Evolutionary conservation across 768 basidiomycete genomes (phyloP).

Genomic region (Boletales sp.): DNA sequence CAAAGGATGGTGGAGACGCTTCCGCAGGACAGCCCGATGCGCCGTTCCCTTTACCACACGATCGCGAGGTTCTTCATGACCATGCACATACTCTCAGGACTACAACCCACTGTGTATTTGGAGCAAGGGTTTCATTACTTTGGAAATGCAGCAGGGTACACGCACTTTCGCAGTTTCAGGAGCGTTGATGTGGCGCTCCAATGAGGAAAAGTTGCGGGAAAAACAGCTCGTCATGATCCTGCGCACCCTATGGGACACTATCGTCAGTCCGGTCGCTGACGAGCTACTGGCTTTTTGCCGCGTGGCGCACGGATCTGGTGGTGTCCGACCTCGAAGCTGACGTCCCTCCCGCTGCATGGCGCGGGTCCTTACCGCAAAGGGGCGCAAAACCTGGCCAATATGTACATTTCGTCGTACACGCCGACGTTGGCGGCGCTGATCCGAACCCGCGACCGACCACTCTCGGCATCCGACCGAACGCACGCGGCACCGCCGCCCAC

Average conservation of each 20-base stretch:
- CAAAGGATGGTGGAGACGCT: background rate
- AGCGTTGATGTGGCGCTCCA: slow-evolving; percentile 11
- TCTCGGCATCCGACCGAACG: background rate
- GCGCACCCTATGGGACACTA: slow-evolving; percentile 23
- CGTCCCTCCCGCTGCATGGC: slow-evolving; percentile 31
- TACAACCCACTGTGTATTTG: background rate
- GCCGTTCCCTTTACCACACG: background rate
- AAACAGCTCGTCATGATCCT: slow-evolving; percentile 8
- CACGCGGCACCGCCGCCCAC: slow-evolving; percentile 1
- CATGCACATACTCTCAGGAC: background rate
- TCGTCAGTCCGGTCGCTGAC: slow-evolving; percentile 20
- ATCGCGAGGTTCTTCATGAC: background rate
- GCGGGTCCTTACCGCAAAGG: slow-evolving; percentile 27
- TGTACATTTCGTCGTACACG: slow-evolving; percentile 34
- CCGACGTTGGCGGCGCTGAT: slow-evolving; percentile 30
- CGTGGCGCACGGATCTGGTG: slow-evolving; percentile 29
- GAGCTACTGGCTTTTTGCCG: slow-evolving; percentile 14
- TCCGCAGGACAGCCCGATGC: slow-evolving; percentile 2
- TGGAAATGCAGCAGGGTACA: slow-evolving; percentile 11
- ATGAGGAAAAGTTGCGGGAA: slow-evolving; percentile 25
- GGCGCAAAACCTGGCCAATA: slow-evolving; percentile 5
- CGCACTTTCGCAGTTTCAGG: background rate
- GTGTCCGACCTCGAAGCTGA: slow-evolving; percentile 32
- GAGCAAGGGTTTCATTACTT: slow-evolving; percentile 13
- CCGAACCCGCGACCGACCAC: slow-evolving; percentile 13